Evolutionary conservation across 139 green algal species (phyloP).

Genomic region (Raphidocelis subcapitata): DNA sequence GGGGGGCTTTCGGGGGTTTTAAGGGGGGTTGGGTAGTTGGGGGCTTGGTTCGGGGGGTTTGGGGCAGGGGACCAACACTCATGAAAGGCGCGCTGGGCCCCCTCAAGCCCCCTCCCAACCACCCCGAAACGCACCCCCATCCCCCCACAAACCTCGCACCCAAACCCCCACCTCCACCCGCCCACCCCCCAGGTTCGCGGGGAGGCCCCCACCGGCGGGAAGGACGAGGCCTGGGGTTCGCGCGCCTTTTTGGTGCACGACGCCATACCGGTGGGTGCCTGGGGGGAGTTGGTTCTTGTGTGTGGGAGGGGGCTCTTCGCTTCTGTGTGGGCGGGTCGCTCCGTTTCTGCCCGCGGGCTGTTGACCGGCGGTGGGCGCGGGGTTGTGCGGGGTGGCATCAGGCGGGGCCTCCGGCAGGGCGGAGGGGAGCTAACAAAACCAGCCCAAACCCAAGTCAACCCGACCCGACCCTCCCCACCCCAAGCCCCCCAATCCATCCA

Average conservation of each 20-base stretch:
- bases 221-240: constrained; percentile 53
- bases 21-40: background rate
- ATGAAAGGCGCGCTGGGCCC: background rate
- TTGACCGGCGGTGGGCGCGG: background rate
- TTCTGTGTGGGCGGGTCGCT: background rate
- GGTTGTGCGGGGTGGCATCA: background rate
- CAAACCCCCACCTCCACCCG: background rate
- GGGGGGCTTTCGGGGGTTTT: background rate
- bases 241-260: constrained; percentile 50
- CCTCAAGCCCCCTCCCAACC: background rate
- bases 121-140: background rate
- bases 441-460: background rate
- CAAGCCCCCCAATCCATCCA: background rate
- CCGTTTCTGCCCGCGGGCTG: background rate
- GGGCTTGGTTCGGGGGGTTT: background rate
- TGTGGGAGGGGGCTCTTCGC: background rate
- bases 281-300: background rate
- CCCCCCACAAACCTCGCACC: background rate
- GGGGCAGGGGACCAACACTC: background rate
- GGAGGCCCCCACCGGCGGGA: constrained; percentile 39
- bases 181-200: background rate
- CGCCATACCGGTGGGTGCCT: constrained; percentile 40
- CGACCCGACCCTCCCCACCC: background rate
- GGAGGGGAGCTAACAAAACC: background rate
- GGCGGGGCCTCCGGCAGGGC: background rate